Conservation (phyloP, 331 rosid genomes). For the Pyracantha coccinea region DNA sequence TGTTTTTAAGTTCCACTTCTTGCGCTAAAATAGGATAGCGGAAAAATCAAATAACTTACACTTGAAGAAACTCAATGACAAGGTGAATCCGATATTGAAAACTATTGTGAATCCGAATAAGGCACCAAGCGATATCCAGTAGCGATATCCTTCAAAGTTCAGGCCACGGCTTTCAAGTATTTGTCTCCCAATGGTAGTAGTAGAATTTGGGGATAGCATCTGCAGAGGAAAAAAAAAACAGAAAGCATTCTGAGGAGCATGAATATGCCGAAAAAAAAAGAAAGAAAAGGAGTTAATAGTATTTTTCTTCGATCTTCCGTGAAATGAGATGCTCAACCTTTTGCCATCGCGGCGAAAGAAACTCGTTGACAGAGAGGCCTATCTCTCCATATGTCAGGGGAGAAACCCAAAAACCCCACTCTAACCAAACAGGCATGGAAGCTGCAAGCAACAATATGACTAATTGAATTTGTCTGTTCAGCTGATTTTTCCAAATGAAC, state of each 20-base stretch:
- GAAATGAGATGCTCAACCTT: slow-evolving; percentile 25
- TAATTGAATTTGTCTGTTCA: background rate
- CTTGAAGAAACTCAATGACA: slow-evolving; percentile 43
- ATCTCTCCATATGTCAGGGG: slow-evolving; percentile 62
- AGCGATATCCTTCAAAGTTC: slow-evolving; percentile 31
- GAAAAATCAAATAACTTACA: slow-evolving; percentile 17
- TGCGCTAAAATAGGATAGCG: background rate
- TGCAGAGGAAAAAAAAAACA: background rate
- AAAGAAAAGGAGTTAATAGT: background rate
- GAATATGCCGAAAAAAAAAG: background rate
- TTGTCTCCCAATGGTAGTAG: slow-evolving; percentile 32
- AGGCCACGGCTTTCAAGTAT: slow-evolving; percentile 44
- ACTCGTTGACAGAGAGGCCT: slow-evolving; percentile 44
- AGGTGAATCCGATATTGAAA: slow-evolving; percentile 33
- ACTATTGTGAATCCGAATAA: slow-evolving; percentile 39
- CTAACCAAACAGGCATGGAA: slow-evolving; percentile 55
- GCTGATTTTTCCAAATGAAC: background rate
- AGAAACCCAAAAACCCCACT: slow-evolving; percentile 63
- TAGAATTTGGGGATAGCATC: slow-evolving; percentile 33
- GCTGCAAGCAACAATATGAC: slow-evolving; percentile 32
- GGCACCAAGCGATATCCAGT: slow-evolving; percentile 51
- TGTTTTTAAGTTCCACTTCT: background rate
- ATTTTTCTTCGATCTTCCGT: too few relatives aligned
- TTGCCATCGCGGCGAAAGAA: slow-evolving; percentile 59
- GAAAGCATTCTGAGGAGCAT: background rate